Percentiles rank a stretch among this genome's conserved stretches.
phyloP scores from a whole-genome alignment of 2,329 filamentous ascomycete species.

The Fusarium burgessii region DNA sequence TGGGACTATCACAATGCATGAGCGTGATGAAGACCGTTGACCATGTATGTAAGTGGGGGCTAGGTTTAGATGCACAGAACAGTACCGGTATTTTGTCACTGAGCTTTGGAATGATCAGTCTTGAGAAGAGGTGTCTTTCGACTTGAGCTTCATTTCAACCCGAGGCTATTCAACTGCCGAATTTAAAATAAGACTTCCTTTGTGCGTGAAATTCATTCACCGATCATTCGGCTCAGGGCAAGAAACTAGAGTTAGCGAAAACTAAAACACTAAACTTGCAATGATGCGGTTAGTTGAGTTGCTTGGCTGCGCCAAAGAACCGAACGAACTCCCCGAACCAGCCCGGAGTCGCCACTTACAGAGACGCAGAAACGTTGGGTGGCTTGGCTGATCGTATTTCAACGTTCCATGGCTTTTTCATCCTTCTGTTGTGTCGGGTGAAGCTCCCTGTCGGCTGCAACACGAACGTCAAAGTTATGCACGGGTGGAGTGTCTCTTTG shows the following conservation, averaged over 20 bases:
- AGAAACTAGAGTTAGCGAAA: slow-evolving; percentile 14
- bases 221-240: slow-evolving; percentile 13
- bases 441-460: slow-evolving; percentile 7
- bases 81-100: not conserved
- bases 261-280: slow-evolving; percentile 10
- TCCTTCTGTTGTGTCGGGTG: slow-evolving; percentile 12
- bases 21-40: slow-evolving; percentile 10
- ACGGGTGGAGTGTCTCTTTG: slow-evolving; percentile 25
- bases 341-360: slow-evolving; percentile 18
- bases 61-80: not conserved
- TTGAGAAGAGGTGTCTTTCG: not conserved
- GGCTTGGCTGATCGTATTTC: slow-evolving; percentile 10
- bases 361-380: slow-evolving; percentile 9
- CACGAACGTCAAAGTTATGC: slow-evolving; percentile 8
- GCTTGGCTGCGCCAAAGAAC: not conserved
- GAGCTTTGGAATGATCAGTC: not conserved
- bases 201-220: slow-evolving; percentile 30
- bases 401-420: slow-evolving; percentile 24
- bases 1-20: slow-evolving; percentile 4
- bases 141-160: not conserved
- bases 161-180: not conserved
- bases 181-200: not conserved
- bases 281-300: slow-evolving; percentile 27
- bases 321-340: slow-evolving; percentile 36
- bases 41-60: slow-evolving; percentile 25